Percentiles rank a stretch among this genome's conserved stretches.
Evolutionary conservation across 768 basidiomycete species (phyloP).

Genomic region (Trametes punicea): DNA sequence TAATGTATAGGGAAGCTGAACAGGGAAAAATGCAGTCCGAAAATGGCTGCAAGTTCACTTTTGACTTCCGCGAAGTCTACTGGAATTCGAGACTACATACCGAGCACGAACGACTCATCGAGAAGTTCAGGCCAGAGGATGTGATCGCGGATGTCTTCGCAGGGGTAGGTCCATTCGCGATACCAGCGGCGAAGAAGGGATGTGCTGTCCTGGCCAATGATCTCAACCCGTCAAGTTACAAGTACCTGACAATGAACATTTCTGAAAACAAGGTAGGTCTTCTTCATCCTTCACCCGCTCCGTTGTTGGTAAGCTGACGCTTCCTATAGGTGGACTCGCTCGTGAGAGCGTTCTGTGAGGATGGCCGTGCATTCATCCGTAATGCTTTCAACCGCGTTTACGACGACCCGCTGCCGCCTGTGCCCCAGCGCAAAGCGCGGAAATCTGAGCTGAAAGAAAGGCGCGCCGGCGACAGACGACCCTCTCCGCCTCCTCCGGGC

Average conservation of each 20-base stretch:
- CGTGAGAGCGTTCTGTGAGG: slow-evolving; percentile 73
- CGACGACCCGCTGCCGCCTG: slow-evolving; percentile 55
- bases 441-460: slow-evolving; percentile 44
- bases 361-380: slow-evolving; percentile 85
- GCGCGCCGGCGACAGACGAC: slow-evolving; percentile 26
- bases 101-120: slow-evolving; percentile 86
- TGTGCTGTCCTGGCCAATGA: slow-evolving; percentile 91
- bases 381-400: slow-evolving; percentile 49
- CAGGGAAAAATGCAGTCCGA: slow-evolving; percentile 53
- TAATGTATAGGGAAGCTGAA: neutral
- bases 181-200: slow-evolving; percentile 91
- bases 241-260: slow-evolving; percentile 74
- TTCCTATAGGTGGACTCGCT: slow-evolving; percentile 58
- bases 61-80: slow-evolving; percentile 94
- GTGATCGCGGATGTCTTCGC: slow-evolving; percentile 94
- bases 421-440: slow-evolving; percentile 13
- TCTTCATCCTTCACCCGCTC: neutral
- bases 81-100: slow-evolving; percentile 96
- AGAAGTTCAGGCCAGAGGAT: slow-evolving; percentile 66
- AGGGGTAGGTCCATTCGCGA: slow-evolving; percentile 93
- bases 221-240: slow-evolving; percentile 84
- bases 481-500: slow-evolving; percentile 6
- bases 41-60: slow-evolving; percentile 81
- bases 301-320: neutral
- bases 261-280: slow-evolving; percentile 67